Percentiles rank a stretch among this genome's conserved stretches.
These are phyloP conservation scores for Plasmopara viticola DNA, from an alignment of 352 stramenopile species.

Conservation along the genomic window DNA sequence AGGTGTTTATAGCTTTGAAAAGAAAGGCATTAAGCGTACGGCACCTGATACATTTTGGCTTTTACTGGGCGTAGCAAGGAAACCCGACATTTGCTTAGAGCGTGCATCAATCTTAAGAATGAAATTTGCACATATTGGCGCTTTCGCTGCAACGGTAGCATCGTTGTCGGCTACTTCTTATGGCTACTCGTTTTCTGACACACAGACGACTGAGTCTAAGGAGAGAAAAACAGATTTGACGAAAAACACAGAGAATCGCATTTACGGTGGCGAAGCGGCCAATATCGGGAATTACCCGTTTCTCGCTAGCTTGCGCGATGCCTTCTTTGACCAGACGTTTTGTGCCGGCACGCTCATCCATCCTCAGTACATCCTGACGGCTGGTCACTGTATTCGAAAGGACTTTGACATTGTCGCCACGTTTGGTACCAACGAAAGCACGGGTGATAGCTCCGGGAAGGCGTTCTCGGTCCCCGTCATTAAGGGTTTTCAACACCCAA, in stretches of 20 bases:
- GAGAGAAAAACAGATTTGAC: conserved; percentile 16
- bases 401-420: conserved; percentile 19
- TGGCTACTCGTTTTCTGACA: conserved; percentile 17
- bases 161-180: conserved; percentile 7
- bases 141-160: conserved; percentile 10
- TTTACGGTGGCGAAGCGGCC: conserved; percentile 8
- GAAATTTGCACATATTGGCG: conserved; percentile 14
- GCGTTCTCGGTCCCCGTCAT: conserved; percentile 7
- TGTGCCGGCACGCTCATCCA: conserved; percentile 56
- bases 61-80: neutral
- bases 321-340: conserved; percentile 29
- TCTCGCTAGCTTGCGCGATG: conserved; percentile 43
- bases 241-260: conserved; percentile 23
- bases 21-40: too few species aligned
- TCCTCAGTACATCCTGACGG: conserved; percentile 56
- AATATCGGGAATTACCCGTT: conserved; percentile 38
- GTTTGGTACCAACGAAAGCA: conserved; percentile 21
- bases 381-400: conserved; percentile 56
- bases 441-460: conserved; percentile 4
- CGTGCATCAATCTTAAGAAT: conserved; percentile 5
- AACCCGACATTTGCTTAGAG: neutral
- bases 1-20: too few species aligned
- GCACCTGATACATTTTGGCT: too few species aligned
- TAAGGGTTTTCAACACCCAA: conserved; percentile 18
- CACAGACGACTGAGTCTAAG: neutral